These are phyloP conservation scores for Phytophthora nicotianae DNA, from an alignment of 352 stramenopile genomes.

Conservation along the genomic window DNA sequence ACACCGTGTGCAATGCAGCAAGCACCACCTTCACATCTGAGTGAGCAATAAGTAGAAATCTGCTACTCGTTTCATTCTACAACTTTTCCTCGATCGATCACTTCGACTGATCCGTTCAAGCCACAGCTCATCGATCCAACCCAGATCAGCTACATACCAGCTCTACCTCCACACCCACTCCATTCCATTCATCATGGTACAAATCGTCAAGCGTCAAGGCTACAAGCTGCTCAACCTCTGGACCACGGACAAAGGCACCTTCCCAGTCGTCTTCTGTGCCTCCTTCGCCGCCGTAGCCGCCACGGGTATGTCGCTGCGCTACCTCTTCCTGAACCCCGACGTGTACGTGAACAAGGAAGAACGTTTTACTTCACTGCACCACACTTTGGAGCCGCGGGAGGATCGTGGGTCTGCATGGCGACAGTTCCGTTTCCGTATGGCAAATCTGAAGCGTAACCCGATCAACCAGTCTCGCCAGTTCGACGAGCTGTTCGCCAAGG, in stretches of 20 bases:
- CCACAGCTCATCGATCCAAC: background rate
- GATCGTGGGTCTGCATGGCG: constrained; percentile 43
- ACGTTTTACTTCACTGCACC: constrained; percentile 48
- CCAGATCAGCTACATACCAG: background rate
- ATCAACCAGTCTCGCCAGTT: constrained; percentile 78
- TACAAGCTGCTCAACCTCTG: constrained; percentile 56
- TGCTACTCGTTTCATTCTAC: background rate
- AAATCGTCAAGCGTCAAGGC: constrained; percentile 21
- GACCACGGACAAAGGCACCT: constrained; percentile 63
- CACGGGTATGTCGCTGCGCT: constrained; percentile 41
- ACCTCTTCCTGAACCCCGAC: constrained; percentile 60
- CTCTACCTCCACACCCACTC: constrained; percentile 14
- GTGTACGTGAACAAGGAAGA: constrained; percentile 73
- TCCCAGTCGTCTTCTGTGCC: constrained; percentile 62
- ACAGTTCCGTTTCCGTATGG: constrained; percentile 68
- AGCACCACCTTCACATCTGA: background rate
- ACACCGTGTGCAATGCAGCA: background rate
- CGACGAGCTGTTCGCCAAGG: constrained; percentile 46
- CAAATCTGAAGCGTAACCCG: constrained; percentile 65
- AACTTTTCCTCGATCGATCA: background rate
- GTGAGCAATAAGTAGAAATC: background rate
- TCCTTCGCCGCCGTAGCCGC: constrained; percentile 38
- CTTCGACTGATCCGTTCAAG: background rate
- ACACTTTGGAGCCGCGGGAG: constrained; percentile 42
- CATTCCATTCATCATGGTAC: constrained; percentile 25